Percentiles rank a stretch among this genome's conserved stretches.
Conservation (phyloP, 208 protist species). For the Sergeia podlipaevii region DNA sequence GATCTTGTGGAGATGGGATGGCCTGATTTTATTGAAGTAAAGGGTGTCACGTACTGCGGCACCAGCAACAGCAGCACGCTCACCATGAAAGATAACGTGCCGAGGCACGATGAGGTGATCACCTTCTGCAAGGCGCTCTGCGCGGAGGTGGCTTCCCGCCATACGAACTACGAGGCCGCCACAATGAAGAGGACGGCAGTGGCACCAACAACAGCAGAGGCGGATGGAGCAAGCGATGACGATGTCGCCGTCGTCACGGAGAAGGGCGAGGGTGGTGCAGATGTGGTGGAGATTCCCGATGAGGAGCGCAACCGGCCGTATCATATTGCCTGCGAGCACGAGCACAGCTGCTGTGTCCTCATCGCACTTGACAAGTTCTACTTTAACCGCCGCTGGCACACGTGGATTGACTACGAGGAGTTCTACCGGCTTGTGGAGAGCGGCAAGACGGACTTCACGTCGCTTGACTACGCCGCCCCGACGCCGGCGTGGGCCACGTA, state of each 20-base stretch:
- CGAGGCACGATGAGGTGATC: constrained; percentile 93
- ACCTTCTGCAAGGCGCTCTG: constrained; percentile 80
- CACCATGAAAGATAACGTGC: constrained; percentile 93
- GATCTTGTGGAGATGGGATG: constrained; percentile 87
- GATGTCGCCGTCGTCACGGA: background rate
- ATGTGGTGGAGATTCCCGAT: constrained; percentile 20
- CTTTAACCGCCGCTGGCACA: constrained; percentile 76
- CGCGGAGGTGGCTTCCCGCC: constrained; percentile 33
- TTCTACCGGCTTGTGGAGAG: constrained; percentile 61
- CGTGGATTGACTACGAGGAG: constrained; percentile 90
- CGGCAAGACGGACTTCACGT: constrained; percentile 53
- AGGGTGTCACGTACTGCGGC: constrained; percentile 94
- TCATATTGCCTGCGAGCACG: constrained; percentile 88
- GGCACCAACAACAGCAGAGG: background rate
- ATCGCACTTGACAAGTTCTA: constrained; percentile 87
- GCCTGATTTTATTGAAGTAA: constrained; percentile 96
- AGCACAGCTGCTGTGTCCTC: constrained; percentile 91
- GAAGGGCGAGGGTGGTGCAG: constrained; percentile 6
- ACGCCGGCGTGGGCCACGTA: constrained; percentile 86
- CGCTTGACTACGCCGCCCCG: constrained; percentile 70
- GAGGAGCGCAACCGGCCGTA: constrained; percentile 64
- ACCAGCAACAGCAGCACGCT: constrained; percentile 78
- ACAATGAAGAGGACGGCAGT: constrained; percentile 17
- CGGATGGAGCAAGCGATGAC: background rate
- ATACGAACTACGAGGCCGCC: constrained; percentile 29